Evolutionary conservation across 1,284 basidiomycete genomes (phyloP).

Genomic region (Rhodofomes roseus): DNA sequence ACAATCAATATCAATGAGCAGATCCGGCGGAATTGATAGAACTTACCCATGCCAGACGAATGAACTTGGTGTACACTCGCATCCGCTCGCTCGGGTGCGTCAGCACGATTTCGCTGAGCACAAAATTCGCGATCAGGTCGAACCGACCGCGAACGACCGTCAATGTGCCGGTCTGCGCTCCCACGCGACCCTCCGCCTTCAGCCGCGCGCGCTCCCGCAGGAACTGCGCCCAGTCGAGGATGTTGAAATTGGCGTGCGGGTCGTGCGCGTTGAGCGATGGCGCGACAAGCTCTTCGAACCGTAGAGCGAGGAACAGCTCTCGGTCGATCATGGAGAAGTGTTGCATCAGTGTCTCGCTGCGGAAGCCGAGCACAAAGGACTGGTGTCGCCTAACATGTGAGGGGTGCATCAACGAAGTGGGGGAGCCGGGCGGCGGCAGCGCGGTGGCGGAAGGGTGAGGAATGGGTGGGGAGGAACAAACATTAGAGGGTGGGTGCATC

Average conservation of each 20-base stretch:
- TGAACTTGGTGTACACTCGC: constrained; percentile 72
- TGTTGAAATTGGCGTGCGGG: constrained; percentile 53
- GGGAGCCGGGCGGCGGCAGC: constrained; percentile 5
- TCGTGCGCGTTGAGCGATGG: constrained; percentile 56
- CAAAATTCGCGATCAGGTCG: constrained; percentile 83
- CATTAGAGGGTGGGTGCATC: constrained; percentile 20
- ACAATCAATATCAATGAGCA: constrained; percentile 1
- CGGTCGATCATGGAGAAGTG: constrained; percentile 88
- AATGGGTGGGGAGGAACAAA: constrained; percentile 17
- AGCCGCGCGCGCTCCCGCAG: constrained; percentile 71
- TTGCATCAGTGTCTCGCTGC: constrained; percentile 64
- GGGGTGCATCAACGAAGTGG: constrained; percentile 10
- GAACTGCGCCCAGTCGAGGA: constrained; percentile 82
- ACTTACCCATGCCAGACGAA: constrained; percentile 84
- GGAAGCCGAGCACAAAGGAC: constrained; percentile 62
- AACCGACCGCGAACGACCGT: constrained; percentile 82
- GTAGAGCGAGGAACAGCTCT: constrained; percentile 79
- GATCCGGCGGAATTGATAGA: not conserved
- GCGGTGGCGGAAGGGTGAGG: constrained; percentile 17
- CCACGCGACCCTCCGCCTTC: constrained; percentile 57
- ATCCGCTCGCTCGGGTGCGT: constrained; percentile 67
- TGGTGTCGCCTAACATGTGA: constrained; percentile 40
- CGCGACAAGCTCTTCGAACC: constrained; percentile 79
- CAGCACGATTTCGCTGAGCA: constrained; percentile 74
- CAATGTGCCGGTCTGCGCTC: constrained; percentile 65